These are phyloP conservation scores for Wickerhamiella musiphila DNA, from an alignment of 805 yeast species.

Conservation along the genomic window DNA sequence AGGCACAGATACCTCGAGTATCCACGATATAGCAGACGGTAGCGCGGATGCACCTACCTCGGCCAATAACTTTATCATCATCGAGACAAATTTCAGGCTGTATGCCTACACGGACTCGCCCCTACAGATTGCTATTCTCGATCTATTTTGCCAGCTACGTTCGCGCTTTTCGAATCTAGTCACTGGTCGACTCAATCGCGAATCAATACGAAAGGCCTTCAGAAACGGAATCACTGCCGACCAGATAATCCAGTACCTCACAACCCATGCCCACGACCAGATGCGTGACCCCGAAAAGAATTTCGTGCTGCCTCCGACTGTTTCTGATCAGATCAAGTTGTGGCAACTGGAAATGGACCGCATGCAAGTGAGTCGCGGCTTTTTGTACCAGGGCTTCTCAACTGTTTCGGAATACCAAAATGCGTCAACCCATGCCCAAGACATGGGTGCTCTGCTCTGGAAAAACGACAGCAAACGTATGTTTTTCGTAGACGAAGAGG, in stretches of 20 bases:
- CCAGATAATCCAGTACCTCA: conserved; percentile 76
- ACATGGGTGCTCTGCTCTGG: conserved; percentile 88
- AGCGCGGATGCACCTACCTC: conserved; percentile 27
- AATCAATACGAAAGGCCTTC: conserved; percentile 71
- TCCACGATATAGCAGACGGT: no score
- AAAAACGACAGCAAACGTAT: conserved; percentile 46
- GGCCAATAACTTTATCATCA: conserved; percentile 49
- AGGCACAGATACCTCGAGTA: conserved; percentile 56
- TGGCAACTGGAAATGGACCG: conserved; percentile 97
- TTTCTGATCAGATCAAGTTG: conserved; percentile 84
- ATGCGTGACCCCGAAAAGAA: conserved; percentile 43
- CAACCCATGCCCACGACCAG: conserved; percentile 87
- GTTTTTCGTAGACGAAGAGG: conserved; percentile 79
- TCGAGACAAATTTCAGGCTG: conserved; percentile 85
- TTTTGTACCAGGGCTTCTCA: conserved; percentile 69
- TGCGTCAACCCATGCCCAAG: conserved; percentile 63
- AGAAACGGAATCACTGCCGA: conserved; percentile 85
- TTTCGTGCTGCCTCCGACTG: conserved; percentile 77
- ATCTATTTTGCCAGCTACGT: conserved; percentile 70
- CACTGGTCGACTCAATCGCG: conserved; percentile 83
- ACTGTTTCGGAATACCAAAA: conserved; percentile 59
- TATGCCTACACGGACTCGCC: conserved; percentile 93
- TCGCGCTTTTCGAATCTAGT: conserved; percentile 84
- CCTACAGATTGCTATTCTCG: conserved; percentile 79
- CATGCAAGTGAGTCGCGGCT: conserved; percentile 74